Percentiles rank a stretch among this genome's conserved stretches.
Conservation (phyloP, 768 basidiomycete species). For the Amylocystis lapponica region DNA sequence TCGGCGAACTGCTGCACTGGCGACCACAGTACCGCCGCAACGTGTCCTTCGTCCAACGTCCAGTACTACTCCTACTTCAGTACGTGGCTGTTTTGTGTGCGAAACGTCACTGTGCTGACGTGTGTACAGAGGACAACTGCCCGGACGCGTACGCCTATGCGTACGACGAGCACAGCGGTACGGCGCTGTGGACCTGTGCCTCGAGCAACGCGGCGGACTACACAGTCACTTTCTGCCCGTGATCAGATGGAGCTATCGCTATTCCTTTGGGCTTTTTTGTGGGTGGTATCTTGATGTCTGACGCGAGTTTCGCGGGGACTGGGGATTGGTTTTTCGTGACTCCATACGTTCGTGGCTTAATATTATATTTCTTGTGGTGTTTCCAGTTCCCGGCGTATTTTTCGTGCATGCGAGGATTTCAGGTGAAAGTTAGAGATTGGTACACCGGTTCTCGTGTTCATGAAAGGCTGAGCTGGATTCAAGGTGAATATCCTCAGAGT, state of each 20-base stretch:
- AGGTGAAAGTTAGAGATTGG: too few relatives aligned
- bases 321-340: too few relatives aligned
- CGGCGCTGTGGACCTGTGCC: conserved; percentile 41
- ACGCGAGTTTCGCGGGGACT: too few relatives aligned
- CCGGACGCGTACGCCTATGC: conserved; percentile 47
- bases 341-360: too few relatives aligned
- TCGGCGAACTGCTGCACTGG: conserved; percentile 66
- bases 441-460: too few relatives aligned
- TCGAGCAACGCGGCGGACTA: conserved; percentile 32
- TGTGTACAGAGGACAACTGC: conserved; percentile 33
- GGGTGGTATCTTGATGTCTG: too few relatives aligned
- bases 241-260: background rate
- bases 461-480: too few relatives aligned
- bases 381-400: too few relatives aligned
- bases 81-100: conserved; percentile 16
- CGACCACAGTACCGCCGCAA: conserved; percentile 40
- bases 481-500: too few relatives aligned
- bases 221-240: conserved; percentile 42
- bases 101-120: background rate
- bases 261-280: too few relatives aligned
- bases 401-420: too few relatives aligned
- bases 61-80: conserved; percentile 43
- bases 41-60: conserved; percentile 48
- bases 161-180: conserved; percentile 42
- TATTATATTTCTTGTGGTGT: too few relatives aligned